Percentiles rank a stretch among this genome's conserved stretches.
phyloP scores from a whole-genome alignment of 164 flowering plant species.

The Macadamia integrifolia region DNA sequence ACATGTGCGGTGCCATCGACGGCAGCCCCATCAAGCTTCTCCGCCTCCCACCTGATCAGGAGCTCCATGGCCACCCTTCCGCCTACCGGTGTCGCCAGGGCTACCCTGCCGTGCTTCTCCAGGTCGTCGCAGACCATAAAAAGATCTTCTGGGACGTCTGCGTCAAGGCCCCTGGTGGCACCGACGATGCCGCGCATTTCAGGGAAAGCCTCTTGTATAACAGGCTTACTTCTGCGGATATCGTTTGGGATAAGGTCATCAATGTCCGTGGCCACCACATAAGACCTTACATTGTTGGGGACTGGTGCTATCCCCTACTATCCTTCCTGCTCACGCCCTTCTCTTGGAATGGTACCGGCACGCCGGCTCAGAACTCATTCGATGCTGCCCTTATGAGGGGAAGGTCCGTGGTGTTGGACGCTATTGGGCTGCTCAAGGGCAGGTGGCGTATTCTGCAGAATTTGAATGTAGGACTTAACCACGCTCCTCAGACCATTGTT shows the following conservation, averaged over 20 bases:
- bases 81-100: constrained; percentile 40
- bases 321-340: constrained; percentile 80
- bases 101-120: constrained; percentile 61
- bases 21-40: constrained; percentile 46
- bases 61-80: constrained; percentile 10
- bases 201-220: constrained; percentile 74
- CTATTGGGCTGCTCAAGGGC: constrained; percentile 81
- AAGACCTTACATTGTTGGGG: constrained; percentile 83
- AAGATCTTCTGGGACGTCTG: constrained; percentile 95
- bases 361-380: constrained; percentile 64
- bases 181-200: constrained; percentile 76
- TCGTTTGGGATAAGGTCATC: constrained; percentile 71
- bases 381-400: constrained; percentile 81
- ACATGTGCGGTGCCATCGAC: constrained; percentile 84
- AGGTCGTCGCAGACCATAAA: constrained; percentile 81
- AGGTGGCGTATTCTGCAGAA: constrained; percentile 91
- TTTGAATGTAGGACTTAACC: constrained; percentile 79
- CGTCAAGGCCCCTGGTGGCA: constrained; percentile 81
- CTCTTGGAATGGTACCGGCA: constrained; percentile 45
- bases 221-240: constrained; percentile 64
- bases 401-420: constrained; percentile 61
- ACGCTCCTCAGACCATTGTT: constrained; percentile 89
- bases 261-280: constrained; percentile 70
- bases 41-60: constrained; percentile 21
- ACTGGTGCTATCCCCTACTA: constrained; percentile 74